phyloP scores from a whole-genome alignment of 306 rosid species.

The Oemleria cerasiformis region DNA sequence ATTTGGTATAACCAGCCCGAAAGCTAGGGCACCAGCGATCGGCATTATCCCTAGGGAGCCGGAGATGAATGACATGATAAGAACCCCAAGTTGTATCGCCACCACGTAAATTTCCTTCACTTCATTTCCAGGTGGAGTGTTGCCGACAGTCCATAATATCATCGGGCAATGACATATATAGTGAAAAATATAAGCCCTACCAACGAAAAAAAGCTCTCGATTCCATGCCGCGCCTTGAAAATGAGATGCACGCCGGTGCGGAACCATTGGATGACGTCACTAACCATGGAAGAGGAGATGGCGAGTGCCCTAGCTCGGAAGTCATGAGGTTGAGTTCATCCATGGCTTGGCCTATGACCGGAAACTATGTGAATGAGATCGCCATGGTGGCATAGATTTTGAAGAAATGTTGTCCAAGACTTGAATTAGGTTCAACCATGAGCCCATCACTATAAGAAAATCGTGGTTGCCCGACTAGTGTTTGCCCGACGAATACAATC shows the following conservation, averaged over 20 bases:
- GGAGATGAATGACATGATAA: slow-evolving; percentile 44
- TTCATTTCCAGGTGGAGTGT: slow-evolving; percentile 59
- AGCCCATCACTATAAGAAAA: no score
- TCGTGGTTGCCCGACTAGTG: no score
- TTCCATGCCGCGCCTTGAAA: no score
- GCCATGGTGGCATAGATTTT: not conserved
- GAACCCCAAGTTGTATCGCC: slow-evolving; percentile 28
- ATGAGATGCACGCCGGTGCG: slow-evolving; percentile 2
- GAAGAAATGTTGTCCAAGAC: no score
- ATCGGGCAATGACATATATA: slow-evolving; percentile 18
- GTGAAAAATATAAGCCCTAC: not conserved
- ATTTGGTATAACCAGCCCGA: slow-evolving; percentile 62
- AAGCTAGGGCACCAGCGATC: slow-evolving; percentile 33
- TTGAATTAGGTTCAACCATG: no score
- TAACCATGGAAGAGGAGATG: slow-evolving; percentile 46
- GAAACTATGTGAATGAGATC: not conserved
- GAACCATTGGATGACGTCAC: slow-evolving; percentile 32
- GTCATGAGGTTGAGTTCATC: slow-evolving; percentile 53
- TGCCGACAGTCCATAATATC: slow-evolving; percentile 38
- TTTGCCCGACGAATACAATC: no score
- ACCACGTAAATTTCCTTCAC: slow-evolving; percentile 43
- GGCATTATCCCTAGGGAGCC: slow-evolving; percentile 46
- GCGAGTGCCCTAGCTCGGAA: slow-evolving; percentile 70
- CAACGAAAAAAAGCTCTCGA: not conserved
- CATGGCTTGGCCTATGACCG: slow-evolving; percentile 38